Percentiles rank a stretch among this genome's conserved stretches.
Conservation (phyloP, 257 asterid genomes). For the Salvia splendens region DNA sequence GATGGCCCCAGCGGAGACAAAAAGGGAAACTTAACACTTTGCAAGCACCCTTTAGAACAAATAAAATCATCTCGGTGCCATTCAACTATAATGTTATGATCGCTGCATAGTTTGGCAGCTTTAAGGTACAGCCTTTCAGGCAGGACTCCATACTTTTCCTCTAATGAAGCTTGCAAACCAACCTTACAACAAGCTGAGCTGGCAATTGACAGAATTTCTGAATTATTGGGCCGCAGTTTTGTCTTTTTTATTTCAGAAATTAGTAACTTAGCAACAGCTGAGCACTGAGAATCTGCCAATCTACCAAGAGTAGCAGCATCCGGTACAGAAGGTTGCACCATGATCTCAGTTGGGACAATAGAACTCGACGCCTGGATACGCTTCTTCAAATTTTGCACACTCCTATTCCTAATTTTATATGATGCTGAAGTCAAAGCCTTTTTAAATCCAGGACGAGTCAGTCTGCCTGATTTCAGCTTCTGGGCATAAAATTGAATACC, state of each 20-base stretch:
- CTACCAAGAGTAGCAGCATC: constrained; percentile 65
- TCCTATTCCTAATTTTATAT: constrained; percentile 72
- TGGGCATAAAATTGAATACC: constrained; percentile 79
- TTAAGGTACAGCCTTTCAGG: constrained; percentile 75
- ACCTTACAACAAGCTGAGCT: constrained; percentile 79
- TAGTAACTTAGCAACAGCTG: constrained; percentile 72
- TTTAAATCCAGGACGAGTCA: constrained; percentile 71
- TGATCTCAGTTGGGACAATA: constrained; percentile 40
- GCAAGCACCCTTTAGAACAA: constrained; percentile 80
- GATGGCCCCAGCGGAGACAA: constrained; percentile 50
- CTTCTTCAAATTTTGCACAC: constrained; percentile 71
- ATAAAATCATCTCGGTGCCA: constrained; percentile 83
- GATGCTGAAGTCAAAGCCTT: constrained; percentile 69
- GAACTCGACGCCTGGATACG: constrained; percentile 60
- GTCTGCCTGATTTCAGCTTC: constrained; percentile 81
- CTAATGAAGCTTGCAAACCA: constrained; percentile 64
- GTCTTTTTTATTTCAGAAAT: constrained; percentile 77
- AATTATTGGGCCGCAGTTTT: constrained; percentile 70
- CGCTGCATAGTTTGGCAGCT: constrained; percentile 96
- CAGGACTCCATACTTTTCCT: constrained; percentile 62
- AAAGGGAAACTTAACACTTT: constrained; percentile 37
- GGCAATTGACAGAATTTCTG: constrained; percentile 77
- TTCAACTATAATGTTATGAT: constrained; percentile 67
- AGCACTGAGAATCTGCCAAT: constrained; percentile 83
- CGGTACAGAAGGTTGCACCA: constrained; percentile 47